phyloP scores from a whole-genome alignment of 1,284 basidiomycete species.

The Lentinula novae-zelandiae region DNA sequence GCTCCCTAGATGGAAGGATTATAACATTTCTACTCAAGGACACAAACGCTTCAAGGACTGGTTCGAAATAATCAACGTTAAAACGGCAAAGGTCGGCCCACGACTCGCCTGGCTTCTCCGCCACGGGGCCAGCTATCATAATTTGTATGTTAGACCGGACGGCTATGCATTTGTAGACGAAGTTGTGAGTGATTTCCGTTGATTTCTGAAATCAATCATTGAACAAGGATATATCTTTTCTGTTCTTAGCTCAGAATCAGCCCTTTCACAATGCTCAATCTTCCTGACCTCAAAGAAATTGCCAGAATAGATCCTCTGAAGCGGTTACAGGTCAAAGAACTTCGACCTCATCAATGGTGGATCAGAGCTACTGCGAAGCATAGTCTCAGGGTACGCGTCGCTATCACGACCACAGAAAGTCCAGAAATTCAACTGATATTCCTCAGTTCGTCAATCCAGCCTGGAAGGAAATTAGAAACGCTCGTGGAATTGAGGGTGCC shows the following conservation, averaged over 20 bases:
- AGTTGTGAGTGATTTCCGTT: slow-evolving; percentile 4
- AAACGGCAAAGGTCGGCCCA: background rate
- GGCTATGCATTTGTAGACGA: slow-evolving; percentile 11
- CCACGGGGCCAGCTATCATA: slow-evolving; percentile 5
- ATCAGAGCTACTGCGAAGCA: slow-evolving; percentile 8
- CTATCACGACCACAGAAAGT: background rate
- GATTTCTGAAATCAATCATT: background rate
- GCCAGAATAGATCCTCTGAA: slow-evolving; percentile 4
- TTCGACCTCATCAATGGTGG: slow-evolving; percentile 4
- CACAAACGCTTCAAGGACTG: background rate
- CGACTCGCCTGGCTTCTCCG: slow-evolving; percentile 11
- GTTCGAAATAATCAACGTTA: background rate
- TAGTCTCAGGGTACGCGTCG: slow-evolving; percentile 9
- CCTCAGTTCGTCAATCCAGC: slow-evolving; percentile 8
- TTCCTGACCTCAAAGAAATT: background rate
- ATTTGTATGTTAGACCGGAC: slow-evolving; percentile 12
- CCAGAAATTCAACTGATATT: background rate
- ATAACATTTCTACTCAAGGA: background rate
- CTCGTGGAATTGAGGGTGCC: background rate
- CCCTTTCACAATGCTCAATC: background rate
- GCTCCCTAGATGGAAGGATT: background rate
- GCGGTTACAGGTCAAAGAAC: slow-evolving; percentile 10
- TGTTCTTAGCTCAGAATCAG: background rate
- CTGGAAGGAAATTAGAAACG: slow-evolving; percentile 4
- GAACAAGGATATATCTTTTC: background rate